phyloP scores from a whole-genome alignment of 164 flowering plant species.

The Stephania japonica region DNA sequence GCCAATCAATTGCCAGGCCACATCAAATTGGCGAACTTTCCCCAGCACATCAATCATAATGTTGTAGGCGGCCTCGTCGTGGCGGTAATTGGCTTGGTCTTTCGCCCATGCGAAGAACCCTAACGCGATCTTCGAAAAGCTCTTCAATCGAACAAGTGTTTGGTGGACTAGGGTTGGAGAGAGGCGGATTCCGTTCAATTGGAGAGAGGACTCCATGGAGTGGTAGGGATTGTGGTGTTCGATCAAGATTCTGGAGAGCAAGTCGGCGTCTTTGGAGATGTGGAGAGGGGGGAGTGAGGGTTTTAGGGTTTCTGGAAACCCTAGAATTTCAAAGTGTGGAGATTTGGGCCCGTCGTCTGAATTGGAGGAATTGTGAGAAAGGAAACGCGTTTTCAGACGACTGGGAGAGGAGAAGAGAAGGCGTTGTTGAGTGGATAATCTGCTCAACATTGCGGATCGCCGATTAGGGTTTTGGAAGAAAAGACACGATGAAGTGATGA shows the following conservation, averaged over 20 bases:
- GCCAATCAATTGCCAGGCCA: slow-evolving; percentile 73
- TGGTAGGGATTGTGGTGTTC: slow-evolving; percentile 91
- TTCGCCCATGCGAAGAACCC: slow-evolving; percentile 60
- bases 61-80: slow-evolving; percentile 38
- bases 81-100: slow-evolving; percentile 27
- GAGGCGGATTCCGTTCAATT: slow-evolving; percentile 60
- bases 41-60: slow-evolving; percentile 65
- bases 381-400: slow-evolving; percentile 7
- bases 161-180: slow-evolving; percentile 56
- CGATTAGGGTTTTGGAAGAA: no score
- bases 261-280: slow-evolving; percentile 61
- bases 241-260: slow-evolving; percentile 51
- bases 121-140: slow-evolving; percentile 70
- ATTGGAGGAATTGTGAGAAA: slow-evolving; percentile 3
- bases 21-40: slow-evolving; percentile 81
- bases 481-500: no score
- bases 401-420: neutral
- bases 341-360: slow-evolving; percentile 3
- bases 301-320: slow-evolving; percentile 13
- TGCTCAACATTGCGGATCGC: neutral
- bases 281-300: slow-evolving; percentile 39
- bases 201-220: slow-evolving; percentile 77
- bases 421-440: slow-evolving; percentile 4
- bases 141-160: slow-evolving; percentile 63
- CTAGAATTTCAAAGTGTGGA: neutral